A percentile compares a stretch with the other conserved stretches of the same genome.
Evolutionary conservation across 1,284 basidiomycete species (phyloP).

Genomic region (Ganoderma lingzhi): DNA sequence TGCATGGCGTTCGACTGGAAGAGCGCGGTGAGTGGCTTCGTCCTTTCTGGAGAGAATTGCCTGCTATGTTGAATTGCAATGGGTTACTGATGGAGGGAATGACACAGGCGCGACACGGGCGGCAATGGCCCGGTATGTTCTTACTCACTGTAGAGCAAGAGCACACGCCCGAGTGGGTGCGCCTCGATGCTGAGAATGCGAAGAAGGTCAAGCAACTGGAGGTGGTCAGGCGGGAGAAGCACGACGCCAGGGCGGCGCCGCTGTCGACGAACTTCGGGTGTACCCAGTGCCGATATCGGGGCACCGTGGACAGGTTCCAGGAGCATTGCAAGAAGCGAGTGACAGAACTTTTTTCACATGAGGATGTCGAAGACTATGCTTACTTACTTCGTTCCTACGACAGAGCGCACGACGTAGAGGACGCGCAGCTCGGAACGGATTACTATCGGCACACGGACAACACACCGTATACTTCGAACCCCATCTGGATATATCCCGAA

Average conservation of each 20-base stretch:
- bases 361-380: background rate
- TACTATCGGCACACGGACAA: constrained; percentile 14
- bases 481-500: constrained; percentile 2
- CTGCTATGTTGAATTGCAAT: too few relatives aligned
- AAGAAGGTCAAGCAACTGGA: background rate
- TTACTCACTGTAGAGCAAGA: background rate
- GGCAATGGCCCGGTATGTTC: background rate
- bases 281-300: constrained; percentile 11
- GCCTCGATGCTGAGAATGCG: background rate
- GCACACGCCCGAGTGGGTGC: constrained; percentile 6
- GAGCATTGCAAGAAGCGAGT: constrained; percentile 8
- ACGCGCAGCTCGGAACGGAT: background rate
- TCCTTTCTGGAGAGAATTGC: too few relatives aligned
- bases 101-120: background rate
- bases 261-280: constrained; percentile 7
- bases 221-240: background rate
- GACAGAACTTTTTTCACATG: too few relatives aligned
- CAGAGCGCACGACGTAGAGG: constrained; percentile 3
- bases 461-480: background rate
- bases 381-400: background rate
- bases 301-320: background rate
- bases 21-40: constrained; percentile 9
- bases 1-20: constrained; percentile 13
- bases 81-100: background rate
- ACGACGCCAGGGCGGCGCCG: background rate